Conservation (phyloP, 768 basidiomycete species). For the Nidularia pulvinata region DNA sequence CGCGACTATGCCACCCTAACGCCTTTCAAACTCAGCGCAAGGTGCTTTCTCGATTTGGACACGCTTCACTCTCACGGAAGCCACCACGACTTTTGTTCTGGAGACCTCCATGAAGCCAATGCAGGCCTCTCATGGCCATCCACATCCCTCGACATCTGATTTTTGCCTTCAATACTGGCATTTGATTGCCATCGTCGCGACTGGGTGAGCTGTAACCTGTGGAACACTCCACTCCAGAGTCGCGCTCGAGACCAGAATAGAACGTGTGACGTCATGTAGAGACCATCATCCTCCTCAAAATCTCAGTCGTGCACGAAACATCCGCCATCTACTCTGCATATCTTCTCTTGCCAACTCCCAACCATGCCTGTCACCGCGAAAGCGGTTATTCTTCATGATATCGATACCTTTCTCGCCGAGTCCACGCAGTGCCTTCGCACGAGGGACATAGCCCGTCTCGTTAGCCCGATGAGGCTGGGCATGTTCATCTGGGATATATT, state of each 20-base stretch:
- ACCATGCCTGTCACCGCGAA: constrained; percentile 3
- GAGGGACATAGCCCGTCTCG: background rate
- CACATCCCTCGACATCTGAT: too few species aligned
- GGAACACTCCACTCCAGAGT: too few species aligned
- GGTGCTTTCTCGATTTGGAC: too few species aligned
- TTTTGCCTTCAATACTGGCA: too few species aligned
- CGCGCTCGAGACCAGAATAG: background rate
- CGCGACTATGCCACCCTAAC: too few species aligned
- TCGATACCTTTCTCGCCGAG: constrained; percentile 3
- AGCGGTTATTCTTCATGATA: constrained; percentile 3
- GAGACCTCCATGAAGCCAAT: too few species aligned
- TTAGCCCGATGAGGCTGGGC: constrained; percentile 7
- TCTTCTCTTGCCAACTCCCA: background rate
- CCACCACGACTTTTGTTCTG: too few species aligned
- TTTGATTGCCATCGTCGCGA: too few species aligned
- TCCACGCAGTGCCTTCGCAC: constrained; percentile 1
- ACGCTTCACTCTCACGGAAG: too few species aligned
- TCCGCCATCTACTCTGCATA: background rate
- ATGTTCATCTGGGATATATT: constrained; percentile 15
- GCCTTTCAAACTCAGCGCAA: too few species aligned
- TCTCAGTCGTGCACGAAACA: background rate
- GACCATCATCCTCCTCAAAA: background rate
- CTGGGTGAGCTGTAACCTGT: too few species aligned
- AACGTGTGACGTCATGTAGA: background rate
- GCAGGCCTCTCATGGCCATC: too few species aligned